Conservation (phyloP, 2,329 filamentous ascomycete genomes). For the Colletotrichum agaves region DNA sequence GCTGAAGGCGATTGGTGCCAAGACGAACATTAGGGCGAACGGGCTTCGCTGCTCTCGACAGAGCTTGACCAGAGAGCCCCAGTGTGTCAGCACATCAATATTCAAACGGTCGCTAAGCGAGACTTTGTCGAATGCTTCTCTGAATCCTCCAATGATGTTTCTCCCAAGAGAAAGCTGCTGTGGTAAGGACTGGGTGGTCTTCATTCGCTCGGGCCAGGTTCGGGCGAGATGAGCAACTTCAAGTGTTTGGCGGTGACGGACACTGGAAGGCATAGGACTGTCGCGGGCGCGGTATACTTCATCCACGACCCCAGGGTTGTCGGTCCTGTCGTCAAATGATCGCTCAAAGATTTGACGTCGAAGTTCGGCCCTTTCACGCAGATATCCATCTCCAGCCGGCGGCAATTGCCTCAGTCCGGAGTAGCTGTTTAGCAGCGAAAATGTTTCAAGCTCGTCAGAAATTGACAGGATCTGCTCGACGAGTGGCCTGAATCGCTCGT, state of each 20-base stretch:
- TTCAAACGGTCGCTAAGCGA: constrained; percentile 53
- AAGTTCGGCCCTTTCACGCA: constrained; percentile 39
- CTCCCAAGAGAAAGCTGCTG: constrained; percentile 26
- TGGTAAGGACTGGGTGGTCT: constrained; percentile 34
- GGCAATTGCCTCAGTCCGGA: constrained; percentile 30
- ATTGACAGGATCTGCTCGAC: constrained; percentile 44
- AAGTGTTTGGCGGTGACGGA: constrained; percentile 36
- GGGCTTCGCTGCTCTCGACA: constrained; percentile 45
- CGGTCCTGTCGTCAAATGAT: constrained; percentile 40
- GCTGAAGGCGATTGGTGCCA: constrained; percentile 57
- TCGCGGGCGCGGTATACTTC: constrained; percentile 39
- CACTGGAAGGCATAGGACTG: constrained; percentile 23
- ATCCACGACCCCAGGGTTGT: not conserved
- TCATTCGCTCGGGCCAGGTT: constrained; percentile 37
- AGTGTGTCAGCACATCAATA: constrained; percentile 50
- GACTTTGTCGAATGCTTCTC: constrained; percentile 41
- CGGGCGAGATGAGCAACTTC: constrained; percentile 38
- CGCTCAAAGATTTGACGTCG: constrained; percentile 30
- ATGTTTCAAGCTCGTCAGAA: constrained; percentile 43
- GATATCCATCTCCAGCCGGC: constrained; percentile 38
- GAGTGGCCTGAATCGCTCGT: constrained; percentile 48
- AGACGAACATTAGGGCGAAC: constrained; percentile 56
- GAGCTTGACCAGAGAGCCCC: constrained; percentile 55
- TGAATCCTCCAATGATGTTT: constrained; percentile 51
- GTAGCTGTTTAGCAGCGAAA: constrained; percentile 34